phyloP scores from a whole-genome alignment of 129 eudicot species.

The Kitagawia praeruptora region DNA sequence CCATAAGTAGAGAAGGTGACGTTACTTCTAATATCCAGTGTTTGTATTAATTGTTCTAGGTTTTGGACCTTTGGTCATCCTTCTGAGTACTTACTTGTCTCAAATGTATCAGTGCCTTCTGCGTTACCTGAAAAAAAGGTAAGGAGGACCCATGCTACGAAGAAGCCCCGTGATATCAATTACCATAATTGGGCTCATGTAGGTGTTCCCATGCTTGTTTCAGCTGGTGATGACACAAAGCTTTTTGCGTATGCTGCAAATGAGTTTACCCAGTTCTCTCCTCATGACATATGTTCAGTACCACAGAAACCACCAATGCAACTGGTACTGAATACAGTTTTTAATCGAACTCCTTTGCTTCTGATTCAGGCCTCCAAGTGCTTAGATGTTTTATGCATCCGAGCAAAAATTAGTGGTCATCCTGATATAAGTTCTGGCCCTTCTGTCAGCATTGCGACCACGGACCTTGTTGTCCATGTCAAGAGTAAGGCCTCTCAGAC shows the following conservation, averaged over 20 bases:
- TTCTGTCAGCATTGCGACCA: constrained; percentile 32
- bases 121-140: constrained; percentile 43
- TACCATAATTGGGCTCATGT: constrained; percentile 88
- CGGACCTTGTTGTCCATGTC: constrained; percentile 50
- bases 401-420: constrained; percentile 24
- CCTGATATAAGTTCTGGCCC: constrained; percentile 22
- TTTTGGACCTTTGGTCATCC: constrained; percentile 1
- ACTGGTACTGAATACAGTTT: constrained; percentile 44
- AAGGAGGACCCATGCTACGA: constrained; percentile 40
- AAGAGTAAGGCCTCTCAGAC: constrained; percentile 53
- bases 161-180: constrained; percentile 48
- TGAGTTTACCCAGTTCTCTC: constrained; percentile 73
- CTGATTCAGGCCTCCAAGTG: constrained; percentile 58
- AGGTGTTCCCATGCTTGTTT: constrained; percentile 95
- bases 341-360: constrained; percentile 52
- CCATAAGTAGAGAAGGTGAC: constrained; percentile 74
- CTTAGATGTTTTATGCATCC: constrained; percentile 49
- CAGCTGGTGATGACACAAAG: constrained; percentile 96
- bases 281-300: constrained; percentile 88
- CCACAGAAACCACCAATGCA: constrained; percentile 79
- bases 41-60: neutral
- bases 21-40: neutral
- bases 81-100: neutral
- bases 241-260: constrained; percentile 81
- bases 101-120: constrained; percentile 1